These are phyloP conservation scores for Carex cristatella DNA, from an alignment of 176 grass and related monocot genomes.

Conservation along the genomic window DNA sequence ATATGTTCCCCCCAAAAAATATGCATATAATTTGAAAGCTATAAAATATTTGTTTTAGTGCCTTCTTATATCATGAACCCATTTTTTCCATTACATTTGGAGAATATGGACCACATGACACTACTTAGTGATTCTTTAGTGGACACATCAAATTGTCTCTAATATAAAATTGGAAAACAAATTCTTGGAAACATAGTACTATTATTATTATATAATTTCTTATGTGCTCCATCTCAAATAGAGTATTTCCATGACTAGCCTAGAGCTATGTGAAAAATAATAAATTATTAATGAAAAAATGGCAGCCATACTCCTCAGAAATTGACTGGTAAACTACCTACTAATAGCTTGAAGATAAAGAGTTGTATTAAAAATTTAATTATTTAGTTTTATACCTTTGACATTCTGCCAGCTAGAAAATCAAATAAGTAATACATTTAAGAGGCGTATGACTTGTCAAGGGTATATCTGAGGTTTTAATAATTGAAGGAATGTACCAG, in stretches of 20 bases:
- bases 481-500: background rate
- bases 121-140: background rate
- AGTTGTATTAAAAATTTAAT: background rate
- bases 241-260: background rate
- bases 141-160: background rate
- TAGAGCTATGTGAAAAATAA: background rate
- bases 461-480: background rate
- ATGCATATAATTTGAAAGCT: background rate
- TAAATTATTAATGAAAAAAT: no score
- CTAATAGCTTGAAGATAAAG: background rate
- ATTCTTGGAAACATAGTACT: no score
- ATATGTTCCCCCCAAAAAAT: background rate
- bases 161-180: background rate
- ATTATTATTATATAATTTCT: background rate
- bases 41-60: background rate
- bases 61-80: background rate
- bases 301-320: background rate
- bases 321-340: background rate
- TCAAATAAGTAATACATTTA: background rate
- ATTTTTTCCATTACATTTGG: background rate
- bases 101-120: background rate
- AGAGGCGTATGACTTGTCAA: background rate
- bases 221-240: background rate
- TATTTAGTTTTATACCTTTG: background rate
- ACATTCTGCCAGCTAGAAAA: no score